Evolutionary conservation across 352 stramenopile species (phyloP).

Genomic region (Halophytophthora polymorphica): DNA sequence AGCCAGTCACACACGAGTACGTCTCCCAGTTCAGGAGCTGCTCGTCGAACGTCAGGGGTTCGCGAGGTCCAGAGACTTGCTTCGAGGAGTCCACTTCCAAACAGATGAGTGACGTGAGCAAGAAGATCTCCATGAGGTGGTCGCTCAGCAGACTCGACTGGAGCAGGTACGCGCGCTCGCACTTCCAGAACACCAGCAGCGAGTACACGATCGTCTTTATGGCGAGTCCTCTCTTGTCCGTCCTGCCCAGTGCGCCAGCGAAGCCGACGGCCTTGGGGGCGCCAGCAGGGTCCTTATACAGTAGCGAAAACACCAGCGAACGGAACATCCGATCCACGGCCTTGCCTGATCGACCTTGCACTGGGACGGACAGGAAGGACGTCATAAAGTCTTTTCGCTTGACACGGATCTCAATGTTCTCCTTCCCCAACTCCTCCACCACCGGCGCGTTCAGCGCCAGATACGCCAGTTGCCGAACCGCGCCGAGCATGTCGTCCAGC

Average conservation of each 20-base stretch:
- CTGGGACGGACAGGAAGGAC: conserved; percentile 28
- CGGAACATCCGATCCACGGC: conserved; percentile 39
- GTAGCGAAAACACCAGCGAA: conserved; percentile 41
- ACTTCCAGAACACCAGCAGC: conserved; percentile 52
- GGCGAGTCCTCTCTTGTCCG: conserved; percentile 30
- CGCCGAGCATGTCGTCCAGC: conserved; percentile 33
- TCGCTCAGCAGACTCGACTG: conserved; percentile 31
- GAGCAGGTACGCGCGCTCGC: conserved; percentile 31
- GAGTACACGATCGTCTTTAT: conserved; percentile 56
- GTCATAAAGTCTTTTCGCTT: conserved; percentile 24
- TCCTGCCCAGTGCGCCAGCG: conserved; percentile 28
- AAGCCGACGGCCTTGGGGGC: conserved; percentile 28
- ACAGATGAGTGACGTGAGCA: conserved; percentile 56
- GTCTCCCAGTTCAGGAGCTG: conserved; percentile 47
- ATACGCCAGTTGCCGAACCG: conserved; percentile 47
- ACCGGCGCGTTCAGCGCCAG: conserved; percentile 37
- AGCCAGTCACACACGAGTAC: conserved; percentile 41
- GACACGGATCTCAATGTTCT: conserved; percentile 21
- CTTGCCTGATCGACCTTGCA: conserved; percentile 25
- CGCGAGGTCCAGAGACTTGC: conserved; percentile 6
- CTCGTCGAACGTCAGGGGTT: conserved; percentile 23
- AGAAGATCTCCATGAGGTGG: conserved; percentile 44
- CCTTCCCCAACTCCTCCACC: conserved; percentile 38
- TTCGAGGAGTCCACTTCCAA: conserved; percentile 30
- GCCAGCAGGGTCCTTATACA: conserved; percentile 36